These are phyloP conservation scores for Calvatia gigantea DNA, from an alignment of 768 basidiomycete species.

Conservation along the genomic window DNA sequence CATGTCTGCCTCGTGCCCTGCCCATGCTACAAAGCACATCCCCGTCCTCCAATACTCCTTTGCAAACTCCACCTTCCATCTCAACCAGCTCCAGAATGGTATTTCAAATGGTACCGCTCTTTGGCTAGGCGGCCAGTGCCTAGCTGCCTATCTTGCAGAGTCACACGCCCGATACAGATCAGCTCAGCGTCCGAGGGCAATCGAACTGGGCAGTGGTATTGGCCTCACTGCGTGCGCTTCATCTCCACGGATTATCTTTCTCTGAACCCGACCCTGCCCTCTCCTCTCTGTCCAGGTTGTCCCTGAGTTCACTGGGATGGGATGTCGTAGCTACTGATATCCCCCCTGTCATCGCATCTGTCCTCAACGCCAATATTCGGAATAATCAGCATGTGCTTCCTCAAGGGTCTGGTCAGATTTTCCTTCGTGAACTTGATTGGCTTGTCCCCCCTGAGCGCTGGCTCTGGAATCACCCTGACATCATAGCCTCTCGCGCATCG, in stretches of 20 bases:
- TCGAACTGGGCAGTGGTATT: constrained; percentile 83
- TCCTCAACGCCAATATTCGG: constrained; percentile 60
- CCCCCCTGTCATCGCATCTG: constrained; percentile 54
- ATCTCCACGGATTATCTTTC: constrained; percentile 8
- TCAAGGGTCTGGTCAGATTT: constrained; percentile 40
- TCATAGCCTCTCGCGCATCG: constrained; percentile 25
- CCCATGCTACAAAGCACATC: constrained; percentile 64
- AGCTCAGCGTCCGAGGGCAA: constrained; percentile 32
- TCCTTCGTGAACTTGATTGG: constrained; percentile 74
- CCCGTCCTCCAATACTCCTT: constrained; percentile 44
- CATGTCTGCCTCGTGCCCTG: constrained; percentile 35
- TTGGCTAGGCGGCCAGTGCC: constrained; percentile 81
- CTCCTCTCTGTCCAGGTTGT: constrained; percentile 46
- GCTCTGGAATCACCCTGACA: constrained; percentile 44
- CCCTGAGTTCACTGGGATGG: constrained; percentile 66
- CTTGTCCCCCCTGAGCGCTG: constrained; percentile 49
- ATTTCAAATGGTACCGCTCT: constrained; percentile 75
- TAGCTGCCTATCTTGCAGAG: constrained; percentile 57
- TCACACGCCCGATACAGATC: constrained; percentile 24
- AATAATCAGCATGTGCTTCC: constrained; percentile 38
- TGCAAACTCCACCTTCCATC: constrained; percentile 32
- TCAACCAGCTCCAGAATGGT: constrained; percentile 60
- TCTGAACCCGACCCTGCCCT: constrained; percentile 1
- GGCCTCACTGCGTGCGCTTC: constrained; percentile 68
- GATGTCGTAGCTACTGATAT: constrained; percentile 78